Percentiles rank a stretch among this genome's conserved stretches.
These are phyloP conservation scores for Penicillium sp. DNA, from an alignment of 2,329 filamentous ascomycete genomes.

Conservation along the genomic window DNA sequence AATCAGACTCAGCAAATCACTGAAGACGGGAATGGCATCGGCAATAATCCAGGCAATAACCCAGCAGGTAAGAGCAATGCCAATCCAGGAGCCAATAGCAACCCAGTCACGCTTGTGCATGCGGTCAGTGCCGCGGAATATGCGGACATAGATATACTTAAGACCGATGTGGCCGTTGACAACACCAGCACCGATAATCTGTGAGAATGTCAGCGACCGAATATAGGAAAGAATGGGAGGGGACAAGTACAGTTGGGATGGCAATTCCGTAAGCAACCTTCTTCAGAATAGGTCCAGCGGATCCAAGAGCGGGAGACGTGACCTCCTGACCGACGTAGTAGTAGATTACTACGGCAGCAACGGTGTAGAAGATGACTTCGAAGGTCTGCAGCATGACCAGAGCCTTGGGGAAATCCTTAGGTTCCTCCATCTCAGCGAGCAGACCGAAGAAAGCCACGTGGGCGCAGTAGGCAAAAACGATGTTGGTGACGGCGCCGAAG, in stretches of 20 bases:
- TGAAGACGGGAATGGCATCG: conserved; percentile 67
- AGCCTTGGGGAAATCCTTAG: conserved; percentile 59
- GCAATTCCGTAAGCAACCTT: conserved; percentile 68
- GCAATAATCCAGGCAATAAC: conserved; percentile 64
- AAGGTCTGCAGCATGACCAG: conserved; percentile 59
- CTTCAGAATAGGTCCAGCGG: conserved; percentile 53
- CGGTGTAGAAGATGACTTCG: conserved; percentile 60
- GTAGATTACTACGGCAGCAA: conserved; percentile 68
- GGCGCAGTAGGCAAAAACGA: conserved; percentile 67
- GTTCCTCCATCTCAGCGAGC: conserved; percentile 61
- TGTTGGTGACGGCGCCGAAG: conserved; percentile 64
- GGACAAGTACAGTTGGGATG: conserved; percentile 52
- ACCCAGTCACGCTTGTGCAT: conserved; percentile 48
- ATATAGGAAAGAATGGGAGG: too few species aligned
- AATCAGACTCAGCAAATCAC: conserved; percentile 62
- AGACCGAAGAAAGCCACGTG: conserved; percentile 68
- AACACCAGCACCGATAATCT: conserved; percentile 66
- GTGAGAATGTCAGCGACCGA: background rate
- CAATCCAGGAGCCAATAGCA: conserved; percentile 58
- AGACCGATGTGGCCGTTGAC: conserved; percentile 65
- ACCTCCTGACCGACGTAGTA: conserved; percentile 62
- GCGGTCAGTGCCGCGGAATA: conserved; percentile 59
- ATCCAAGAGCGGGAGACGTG: conserved; percentile 63
- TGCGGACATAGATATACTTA: conserved; percentile 63
- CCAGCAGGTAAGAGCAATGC: conserved; percentile 56